Evolutionary conservation across 192 early-diverging fungal genomes (phyloP).

Genomic region (Coemansia sp.): DNA sequence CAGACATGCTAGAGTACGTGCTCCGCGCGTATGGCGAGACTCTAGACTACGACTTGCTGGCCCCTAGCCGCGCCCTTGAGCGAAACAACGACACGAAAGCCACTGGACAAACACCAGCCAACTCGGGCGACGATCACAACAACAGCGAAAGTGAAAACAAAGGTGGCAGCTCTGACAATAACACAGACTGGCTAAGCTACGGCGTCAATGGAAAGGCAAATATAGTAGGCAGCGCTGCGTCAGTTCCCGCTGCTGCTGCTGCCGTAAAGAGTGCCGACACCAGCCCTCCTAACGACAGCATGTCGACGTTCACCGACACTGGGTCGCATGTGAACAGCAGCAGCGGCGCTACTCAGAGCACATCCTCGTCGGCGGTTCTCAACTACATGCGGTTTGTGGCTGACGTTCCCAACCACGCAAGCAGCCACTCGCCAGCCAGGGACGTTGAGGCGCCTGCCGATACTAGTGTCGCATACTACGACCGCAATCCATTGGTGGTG

Average conservation of each 20-base stretch:
- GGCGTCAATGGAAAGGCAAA: background rate
- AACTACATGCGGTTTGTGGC: slow-evolving; percentile 54
- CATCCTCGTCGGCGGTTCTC: slow-evolving; percentile 49
- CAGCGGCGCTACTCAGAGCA: slow-evolving; percentile 47
- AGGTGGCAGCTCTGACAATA: slow-evolving; percentile 8
- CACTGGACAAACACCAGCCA: background rate
- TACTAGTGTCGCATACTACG: slow-evolving; percentile 29
- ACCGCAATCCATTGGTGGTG: slow-evolving; percentile 70
- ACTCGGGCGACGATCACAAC: slow-evolving; percentile 8
- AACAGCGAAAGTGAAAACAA: slow-evolving; percentile 1
- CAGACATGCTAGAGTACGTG: slow-evolving; percentile 52
- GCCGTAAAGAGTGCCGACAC: background rate
- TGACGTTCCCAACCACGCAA: slow-evolving; percentile 4
- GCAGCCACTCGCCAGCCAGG: slow-evolving; percentile 1
- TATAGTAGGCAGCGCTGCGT: slow-evolving; percentile 3
- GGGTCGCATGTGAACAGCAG: slow-evolving; percentile 44
- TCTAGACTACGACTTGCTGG: slow-evolving; percentile 29
- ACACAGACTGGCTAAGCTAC: slow-evolving; percentile 38
- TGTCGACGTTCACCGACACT: slow-evolving; percentile 36
- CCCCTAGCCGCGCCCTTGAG: slow-evolving; percentile 6
- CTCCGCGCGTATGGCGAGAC: slow-evolving; percentile 39
- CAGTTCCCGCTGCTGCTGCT: slow-evolving; percentile 39
- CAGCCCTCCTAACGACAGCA: slow-evolving; percentile 31
- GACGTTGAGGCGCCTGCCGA: slow-evolving; percentile 6
- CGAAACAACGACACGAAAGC: slow-evolving; percentile 1